Base-by-base conservation (phyloP, 176 grass and related monocot genomes). In the Luzula sylvatica region DNA sequence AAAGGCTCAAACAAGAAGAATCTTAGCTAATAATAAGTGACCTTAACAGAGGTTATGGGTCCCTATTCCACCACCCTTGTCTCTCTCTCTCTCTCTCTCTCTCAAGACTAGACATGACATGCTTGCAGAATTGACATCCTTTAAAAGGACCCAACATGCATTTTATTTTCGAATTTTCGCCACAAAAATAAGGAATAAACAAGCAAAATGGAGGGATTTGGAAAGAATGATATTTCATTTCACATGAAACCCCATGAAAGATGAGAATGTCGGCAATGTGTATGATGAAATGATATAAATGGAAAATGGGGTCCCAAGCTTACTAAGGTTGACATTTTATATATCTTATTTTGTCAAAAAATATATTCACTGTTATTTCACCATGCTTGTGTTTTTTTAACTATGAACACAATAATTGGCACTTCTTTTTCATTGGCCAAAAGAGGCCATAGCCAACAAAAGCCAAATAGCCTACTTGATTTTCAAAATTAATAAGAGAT, bases 21-120 rank as follows among this genome's bases (percentile, higher is more conserved):
- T 58, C 30, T 40, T 13, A 58, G 55, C 55, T 58, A 58, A 58
- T 58, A 58, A 58, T 58, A 38, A 58, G 30, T 38, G 53, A 3
- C 17, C 27, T 18, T 56, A 32, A 19, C 53, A 35, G 7, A 35
- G 5, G 9, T 35, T 7, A 35, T 56, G 53, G 53, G 32, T 26
- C 53, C 53, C 53, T 17, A 15, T 11, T 18, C 32, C 53, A 26
- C 53, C 53, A 56, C 32, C 27, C 9, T 32, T 39, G 28, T 56
- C 53, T 38, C 53, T 56, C 50, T 26, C 20, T 26, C 3, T 53
- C 20, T 26, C 8, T 20, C 24, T 55, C 16, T 55, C 22, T 35
- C 5, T 19, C 2, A 15, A 32, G 11, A 30, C 53, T 56, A 38
- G 27, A 56, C 15, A 39, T 56, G 53, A 38, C 53, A 32, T 32